A percentile compares a stretch with the other conserved stretches of the same genome.
Evolutionary conservation across 306 rosid species (phyloP).

Genomic region (Potentilla sterilis): DNA sequence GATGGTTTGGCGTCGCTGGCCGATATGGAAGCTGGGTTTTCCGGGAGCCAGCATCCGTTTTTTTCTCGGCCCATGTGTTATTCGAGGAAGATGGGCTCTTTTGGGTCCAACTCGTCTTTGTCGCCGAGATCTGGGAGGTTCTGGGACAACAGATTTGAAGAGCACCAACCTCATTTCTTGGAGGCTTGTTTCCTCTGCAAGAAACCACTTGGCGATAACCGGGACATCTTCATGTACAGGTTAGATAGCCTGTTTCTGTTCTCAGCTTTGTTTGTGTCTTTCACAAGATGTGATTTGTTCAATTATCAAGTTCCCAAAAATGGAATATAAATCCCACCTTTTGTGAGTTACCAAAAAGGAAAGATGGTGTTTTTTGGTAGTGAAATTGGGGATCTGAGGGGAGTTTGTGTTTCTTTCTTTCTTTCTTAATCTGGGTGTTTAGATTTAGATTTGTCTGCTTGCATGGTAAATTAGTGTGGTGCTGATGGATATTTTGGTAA

Average conservation of each 20-base stretch:
- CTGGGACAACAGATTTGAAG: conserved; percentile 72
- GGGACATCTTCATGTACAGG: conserved; percentile 98
- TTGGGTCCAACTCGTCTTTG: conserved; percentile 10
- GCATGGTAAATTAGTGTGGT: neutral
- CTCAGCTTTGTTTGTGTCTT: neutral
- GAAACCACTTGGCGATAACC: conserved; percentile 54
- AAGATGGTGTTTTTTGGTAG: neutral
- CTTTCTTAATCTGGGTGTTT: too few species aligned
- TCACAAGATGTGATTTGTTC: neutral
- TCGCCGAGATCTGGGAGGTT: conserved; percentile 72
- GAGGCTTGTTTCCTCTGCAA: conserved; percentile 78
- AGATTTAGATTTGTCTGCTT: neutral
- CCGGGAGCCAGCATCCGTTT: conserved; percentile 39
- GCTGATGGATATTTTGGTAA: neutral
- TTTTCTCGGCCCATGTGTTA: conserved; percentile 55
- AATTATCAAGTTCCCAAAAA: neutral
- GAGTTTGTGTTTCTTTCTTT: neutral
- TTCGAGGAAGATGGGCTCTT: conserved; percentile 14
- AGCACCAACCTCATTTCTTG: conserved; percentile 74
- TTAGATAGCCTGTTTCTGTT: conserved; percentile 12
- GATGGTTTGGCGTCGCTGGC: conserved; percentile 49
- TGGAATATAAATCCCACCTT: neutral
- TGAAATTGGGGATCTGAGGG: neutral
- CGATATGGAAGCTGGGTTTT: conserved; percentile 56
- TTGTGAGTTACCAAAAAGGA: neutral